Base-by-base conservation (phyloP, 2,329 filamentous ascomycete species). In the Diplodia scrobiculata region DNA sequence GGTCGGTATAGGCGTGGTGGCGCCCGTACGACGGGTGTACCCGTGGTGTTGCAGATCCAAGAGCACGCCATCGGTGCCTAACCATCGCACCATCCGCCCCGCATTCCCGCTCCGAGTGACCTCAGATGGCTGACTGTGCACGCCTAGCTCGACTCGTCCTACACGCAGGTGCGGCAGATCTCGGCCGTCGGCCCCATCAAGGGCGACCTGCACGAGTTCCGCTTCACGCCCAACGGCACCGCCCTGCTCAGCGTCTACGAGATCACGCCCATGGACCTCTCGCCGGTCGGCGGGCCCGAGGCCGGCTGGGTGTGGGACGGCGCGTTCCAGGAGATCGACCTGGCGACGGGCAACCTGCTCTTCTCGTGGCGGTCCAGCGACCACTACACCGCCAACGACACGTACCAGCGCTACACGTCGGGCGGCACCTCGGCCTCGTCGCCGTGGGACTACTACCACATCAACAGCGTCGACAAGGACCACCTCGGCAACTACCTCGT, bases 171-270 rank as follows among this genome's bases (percentile, higher is more conserved):
- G n/a, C 63, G 63, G 29, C 47, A 64, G 41, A 65, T 69, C 51
- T 62, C 45, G 6, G 54, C 69, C 4, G 67, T 63, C 7, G 69
- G 74, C 14, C 74, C 73, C 14, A 63, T 68, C 41, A 60, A 66
- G 53, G 71, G 69, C 14, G 81, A 83, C 66, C 68, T 80, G 14
- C 79, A 83, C 66, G 80, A 83, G 65, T 81, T 82, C 47, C 73
- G 71, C 14, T 78, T 83, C 65, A 83, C 80, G 0, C 66, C 68
- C 5, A 70, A 80, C 13, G 76, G 76, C 25, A 82, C 80, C 1
- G 79, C 79, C 1, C 67, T 83, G 3, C 72, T 83, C 19, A 75
- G 77, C 0, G 72, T 79, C 17, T 82, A 82, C 63, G 73, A 78
- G 21, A 67, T 76, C 1, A 73, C 76, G 3, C 73, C 73, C 2